Evolutionary conservation across 129 eudicot species (phyloP).

Genomic region (Chrysanthemum lavandulifolium): DNA sequence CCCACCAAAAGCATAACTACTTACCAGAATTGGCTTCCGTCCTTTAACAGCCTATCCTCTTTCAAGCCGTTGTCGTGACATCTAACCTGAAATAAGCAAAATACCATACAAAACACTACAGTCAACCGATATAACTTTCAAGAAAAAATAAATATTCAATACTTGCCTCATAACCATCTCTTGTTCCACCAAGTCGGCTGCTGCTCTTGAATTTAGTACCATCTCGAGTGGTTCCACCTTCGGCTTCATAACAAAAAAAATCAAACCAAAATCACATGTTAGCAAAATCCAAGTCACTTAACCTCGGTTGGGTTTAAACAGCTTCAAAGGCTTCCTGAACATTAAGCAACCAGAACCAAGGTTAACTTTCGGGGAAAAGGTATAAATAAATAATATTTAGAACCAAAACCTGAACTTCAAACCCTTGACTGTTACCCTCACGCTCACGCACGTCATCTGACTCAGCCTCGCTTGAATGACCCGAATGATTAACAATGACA

Average conservation of each 20-base stretch:
- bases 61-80: slow-evolving; percentile 59
- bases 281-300: slow-evolving; percentile 8
- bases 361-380: background rate
- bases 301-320: slow-evolving; percentile 7
- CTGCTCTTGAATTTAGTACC: slow-evolving; percentile 37
- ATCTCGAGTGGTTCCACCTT: slow-evolving; percentile 31
- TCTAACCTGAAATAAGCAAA: slow-evolving; percentile 46
- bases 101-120: background rate
- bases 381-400: slow-evolving; percentile 6
- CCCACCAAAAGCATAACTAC: slow-evolving; percentile 55
- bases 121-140: slow-evolving; percentile 24
- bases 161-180: slow-evolving; percentile 67
- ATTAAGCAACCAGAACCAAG: slow-evolving; percentile 10
- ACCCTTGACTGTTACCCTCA: slow-evolving; percentile 23
- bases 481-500: slow-evolving; percentile 38
- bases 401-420: slow-evolving; percentile 61
- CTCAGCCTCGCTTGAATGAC: slow-evolving; percentile 18
- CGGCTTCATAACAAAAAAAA: slow-evolving; percentile 47
- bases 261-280: slow-evolving; percentile 12
- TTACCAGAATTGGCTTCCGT: slow-evolving; percentile 43
- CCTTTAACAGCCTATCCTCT: slow-evolving; percentile 10
- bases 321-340: background rate
- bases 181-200: slow-evolving; percentile 45
- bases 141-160: slow-evolving; percentile 7
- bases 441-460: slow-evolving; percentile 24